Base-by-base conservation (phyloP, 306 rosid species). In the Astragalus glycyphyllos region DNA sequence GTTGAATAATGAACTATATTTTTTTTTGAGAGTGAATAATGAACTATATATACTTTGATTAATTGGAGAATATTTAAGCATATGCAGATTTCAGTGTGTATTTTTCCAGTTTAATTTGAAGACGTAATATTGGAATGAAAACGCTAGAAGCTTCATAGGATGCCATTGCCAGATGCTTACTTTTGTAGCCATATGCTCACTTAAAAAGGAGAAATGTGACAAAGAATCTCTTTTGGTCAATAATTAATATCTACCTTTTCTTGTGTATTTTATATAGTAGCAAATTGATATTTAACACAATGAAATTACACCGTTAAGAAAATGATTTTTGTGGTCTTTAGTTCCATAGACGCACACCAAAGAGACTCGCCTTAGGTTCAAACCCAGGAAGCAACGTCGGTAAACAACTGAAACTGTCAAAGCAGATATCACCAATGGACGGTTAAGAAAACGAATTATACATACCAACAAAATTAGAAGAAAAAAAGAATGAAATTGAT, bases 151-250 rank as follows among this genome's bases (percentile, higher is more conserved):
- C 68, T 61, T 60, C 76, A 80, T 74, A 68, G 83, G 83, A 74
- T 62, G 68, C 68, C 53, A 62, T 62, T 80, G 73, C 73, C 56
- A 58, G 68, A 79, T 73, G 62, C 48, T 45, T n/a, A 31, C 45
- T 40, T 26, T 26, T 26, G 1, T 26, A 26, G 31, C 31, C 31
- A 26, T 26, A 26, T 26, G 31, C 31, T 26, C 45, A 59, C 13
- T 35, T 55, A 63, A 73, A 78, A 67, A 60, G 74, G 14, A 58
- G 75, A 59, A 73, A 73, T 13, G 63, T 67, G 60, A 73, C 47
- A 67, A 79, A 73, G 79, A 73, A 79, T 79, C 79, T 79, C 67
- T 68, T 68, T 60, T 58, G 66, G 79, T 67, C 83, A 73, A 73
- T 68, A 58, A 68, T 55, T 68, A 58, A 68, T 55, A 38, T 66